Evolutionary conservation across 192 early-diverging fungal species (phyloP).

Genomic region (Podila verticillata): DNA sequence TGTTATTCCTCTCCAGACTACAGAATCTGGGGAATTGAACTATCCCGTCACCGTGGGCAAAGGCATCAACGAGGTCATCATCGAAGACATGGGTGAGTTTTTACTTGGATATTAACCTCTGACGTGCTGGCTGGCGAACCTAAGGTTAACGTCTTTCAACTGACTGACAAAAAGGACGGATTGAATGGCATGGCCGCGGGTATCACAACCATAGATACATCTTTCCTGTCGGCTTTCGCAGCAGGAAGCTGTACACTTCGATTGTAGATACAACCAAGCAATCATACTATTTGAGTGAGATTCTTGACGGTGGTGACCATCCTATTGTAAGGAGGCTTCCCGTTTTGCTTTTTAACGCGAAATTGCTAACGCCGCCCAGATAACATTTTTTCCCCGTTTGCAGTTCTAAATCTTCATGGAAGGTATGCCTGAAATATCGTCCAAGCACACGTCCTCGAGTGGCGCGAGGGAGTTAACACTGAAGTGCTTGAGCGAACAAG

Average conservation of each 20-base stretch:
- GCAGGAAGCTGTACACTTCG: slow-evolving; percentile 68
- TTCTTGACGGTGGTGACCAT: slow-evolving; percentile 70
- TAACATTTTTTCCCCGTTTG: background rate
- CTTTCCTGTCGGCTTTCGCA: slow-evolving; percentile 72
- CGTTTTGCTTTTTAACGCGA: background rate
- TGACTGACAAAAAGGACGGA: slow-evolving; percentile 41
- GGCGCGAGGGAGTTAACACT: slow-evolving; percentile 75
- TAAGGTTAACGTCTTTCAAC: background rate
- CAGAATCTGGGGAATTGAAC: slow-evolving; percentile 57
- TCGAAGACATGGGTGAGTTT: slow-evolving; percentile 63
- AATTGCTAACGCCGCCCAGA: background rate
- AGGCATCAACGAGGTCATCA: slow-evolving; percentile 67
- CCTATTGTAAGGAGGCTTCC: slow-evolving; percentile 52
- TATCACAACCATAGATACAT: slow-evolving; percentile 78
- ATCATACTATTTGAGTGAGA: slow-evolving; percentile 70
- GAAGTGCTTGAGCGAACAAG: slow-evolving; percentile 64
- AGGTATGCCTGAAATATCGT: slow-evolving; percentile 67
- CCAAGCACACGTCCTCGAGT: slow-evolving; percentile 67
- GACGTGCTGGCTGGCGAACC: too few relatives aligned
- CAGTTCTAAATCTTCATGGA: slow-evolving; percentile 75
- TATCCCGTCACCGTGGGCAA: slow-evolving; percentile 68
- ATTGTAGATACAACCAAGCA: slow-evolving; percentile 58
- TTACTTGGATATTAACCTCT: background rate
- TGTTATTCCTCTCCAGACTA: slow-evolving; percentile 61
- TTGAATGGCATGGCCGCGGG: slow-evolving; percentile 67